Evolutionary conservation across 768 basidiomycete species (phyloP), one percentile per base, ranked within the genome.

Genomic region (Mycena filopes): DNA sequence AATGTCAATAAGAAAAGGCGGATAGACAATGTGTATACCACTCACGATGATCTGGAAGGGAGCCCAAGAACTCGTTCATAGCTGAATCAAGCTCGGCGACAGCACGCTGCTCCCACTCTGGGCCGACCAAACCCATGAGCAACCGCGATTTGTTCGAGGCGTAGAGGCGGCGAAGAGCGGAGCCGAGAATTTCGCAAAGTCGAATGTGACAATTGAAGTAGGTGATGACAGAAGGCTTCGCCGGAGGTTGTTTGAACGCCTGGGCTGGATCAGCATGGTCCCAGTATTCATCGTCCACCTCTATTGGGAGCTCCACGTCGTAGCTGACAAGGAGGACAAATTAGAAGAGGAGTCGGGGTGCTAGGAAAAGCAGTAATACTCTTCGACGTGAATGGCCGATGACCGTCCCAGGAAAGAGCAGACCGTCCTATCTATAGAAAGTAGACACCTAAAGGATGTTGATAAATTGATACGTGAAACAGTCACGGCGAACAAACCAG

Each of bases 381-480:
- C 92, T 75, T 90, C 90, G 48, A 92, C 89, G 51, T 89, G 86
- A 6, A 93, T 81, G 3, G 87, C 85, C 55, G 85, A 82, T 0
- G 90, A 87, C 20, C 93, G 82, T 12, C 93, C 93, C 42, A 91
- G 79, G 47, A 83, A 83, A 7, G 83, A 76, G 42, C 84, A 83
- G 45, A 78, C 63, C 36, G 75, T 43, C 18, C 79, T 69, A 59
- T 83, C 82, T 31, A 75, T 46, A 28, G 68, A 68, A 55, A 80
- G 68, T 9, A 81, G 70, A 53, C 74, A 74, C 78, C 75, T 77
- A 33, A 25, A n/a, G 49, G 42, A 8, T n/a, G 26, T 51, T 45
- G 16, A 38, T 49, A 18, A 16, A 63, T 18, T 51, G 15, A 60
- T 36, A 50, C 21, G 33, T 8, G 28, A 31, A 48, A 20, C 21